A percentile compares a stretch with the other conserved stretches of the same genome.
Conservation (phyloP, 768 basidiomycete genomes). For the Podaxis mareebaensis region DNA sequence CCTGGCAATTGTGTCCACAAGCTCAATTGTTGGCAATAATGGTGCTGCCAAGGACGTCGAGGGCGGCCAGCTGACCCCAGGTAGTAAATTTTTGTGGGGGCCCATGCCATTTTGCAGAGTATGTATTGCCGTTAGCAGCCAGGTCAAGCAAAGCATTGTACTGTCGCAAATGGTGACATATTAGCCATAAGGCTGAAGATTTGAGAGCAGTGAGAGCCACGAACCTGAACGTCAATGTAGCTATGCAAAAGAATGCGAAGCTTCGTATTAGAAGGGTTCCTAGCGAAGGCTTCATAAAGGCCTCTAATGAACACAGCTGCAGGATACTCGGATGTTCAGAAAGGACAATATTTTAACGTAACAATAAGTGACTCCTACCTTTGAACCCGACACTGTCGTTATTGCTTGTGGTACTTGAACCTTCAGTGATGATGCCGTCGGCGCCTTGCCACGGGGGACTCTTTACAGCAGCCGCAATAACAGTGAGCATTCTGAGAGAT, state of each 20-base stretch:
- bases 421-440: conserved; percentile 56
- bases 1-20: neutral
- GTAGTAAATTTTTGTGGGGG: conserved; percentile 45
- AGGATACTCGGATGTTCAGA: neutral
- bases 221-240: conserved; percentile 53
- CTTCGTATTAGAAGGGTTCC: conserved; percentile 36
- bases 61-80: conserved; percentile 51
- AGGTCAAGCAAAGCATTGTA: conserved; percentile 52
- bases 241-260: conserved; percentile 45
- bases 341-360: neutral
- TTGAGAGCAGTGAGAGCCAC: conserved; percentile 12
- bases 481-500: conserved; percentile 21
- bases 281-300: conserved; percentile 44
- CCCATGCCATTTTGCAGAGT: conserved; percentile 45
- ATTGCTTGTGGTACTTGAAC: conserved; percentile 37
- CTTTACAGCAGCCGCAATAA: conserved; percentile 43
- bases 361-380: conserved; percentile 28
- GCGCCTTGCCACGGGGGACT: conserved; percentile 45
- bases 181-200: neutral
- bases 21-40: conserved; percentile 35
- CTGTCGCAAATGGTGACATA: conserved; percentile 25
- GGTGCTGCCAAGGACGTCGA: conserved; percentile 42
- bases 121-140: conserved; percentile 41
- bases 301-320: conserved; percentile 46
- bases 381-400: conserved; percentile 56